These are phyloP conservation scores for Podospora appendiculata DNA, from an alignment of 495 filamentous ascomycete species.

Conservation along the genomic window DNA sequence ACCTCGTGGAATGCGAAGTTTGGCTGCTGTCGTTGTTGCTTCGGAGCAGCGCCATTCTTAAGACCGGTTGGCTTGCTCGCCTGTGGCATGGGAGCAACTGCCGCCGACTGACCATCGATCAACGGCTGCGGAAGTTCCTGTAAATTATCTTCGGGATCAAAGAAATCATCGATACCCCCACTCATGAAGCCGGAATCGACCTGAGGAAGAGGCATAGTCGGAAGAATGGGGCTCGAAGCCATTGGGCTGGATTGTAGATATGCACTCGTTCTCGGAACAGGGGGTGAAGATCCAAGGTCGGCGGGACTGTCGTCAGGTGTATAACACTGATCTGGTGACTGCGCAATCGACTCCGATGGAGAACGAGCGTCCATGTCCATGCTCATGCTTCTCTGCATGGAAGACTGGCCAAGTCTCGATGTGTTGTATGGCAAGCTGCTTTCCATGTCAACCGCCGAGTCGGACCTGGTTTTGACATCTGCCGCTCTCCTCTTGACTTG, in stretches of 20 bases:
- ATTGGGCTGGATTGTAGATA: slow-evolving; percentile 43
- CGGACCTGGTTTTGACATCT: slow-evolving; percentile 12
- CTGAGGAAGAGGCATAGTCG: slow-evolving; percentile 47
- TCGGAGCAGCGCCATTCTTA: slow-evolving; percentile 4
- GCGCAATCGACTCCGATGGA: slow-evolving; percentile 37
- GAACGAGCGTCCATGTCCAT: slow-evolving; percentile 36
- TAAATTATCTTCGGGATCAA: slow-evolving; percentile 31
- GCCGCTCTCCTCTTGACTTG: slow-evolving; percentile 16
- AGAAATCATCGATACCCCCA: slow-evolving; percentile 54
- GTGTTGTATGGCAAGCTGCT: slow-evolving; percentile 1
- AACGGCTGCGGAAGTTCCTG: neutral
- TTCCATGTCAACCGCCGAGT: slow-evolving; percentile 14
- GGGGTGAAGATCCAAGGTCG: slow-evolving; percentile 73
- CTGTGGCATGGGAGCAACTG: neutral
- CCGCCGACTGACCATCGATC: neutral
- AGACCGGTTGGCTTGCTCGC: slow-evolving; percentile 5
- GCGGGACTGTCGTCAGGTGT: slow-evolving; percentile 48
- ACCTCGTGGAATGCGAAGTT: slow-evolving; percentile 32
- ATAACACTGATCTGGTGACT: slow-evolving; percentile 49
- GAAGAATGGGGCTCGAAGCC: slow-evolving; percentile 69
- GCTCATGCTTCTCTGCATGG: slow-evolving; percentile 15
- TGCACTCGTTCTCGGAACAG: slow-evolving; percentile 48
- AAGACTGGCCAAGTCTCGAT: slow-evolving; percentile 2
- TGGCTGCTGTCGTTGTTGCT: slow-evolving; percentile 8
- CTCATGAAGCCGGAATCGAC: slow-evolving; percentile 80